Percentiles rank a stretch among this genome's conserved stretches.
These are phyloP conservation scores for Diaporthe citriasiana DNA, from an alignment of 2,329 filamentous ascomycete species.

Conservation along the genomic window DNA sequence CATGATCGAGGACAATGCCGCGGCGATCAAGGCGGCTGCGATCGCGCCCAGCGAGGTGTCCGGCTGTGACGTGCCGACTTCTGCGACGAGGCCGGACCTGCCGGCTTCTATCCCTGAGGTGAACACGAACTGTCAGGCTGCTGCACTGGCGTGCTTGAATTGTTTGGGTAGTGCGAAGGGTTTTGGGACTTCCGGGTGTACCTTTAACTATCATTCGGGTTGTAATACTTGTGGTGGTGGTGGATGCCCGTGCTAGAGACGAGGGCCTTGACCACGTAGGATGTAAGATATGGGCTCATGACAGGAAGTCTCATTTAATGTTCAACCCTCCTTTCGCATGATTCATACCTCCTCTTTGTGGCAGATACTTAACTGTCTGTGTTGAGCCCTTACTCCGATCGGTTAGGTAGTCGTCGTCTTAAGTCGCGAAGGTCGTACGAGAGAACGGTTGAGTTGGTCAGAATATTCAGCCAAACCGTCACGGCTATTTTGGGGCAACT, in stretches of 20 bases:
- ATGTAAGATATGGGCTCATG: not conserved
- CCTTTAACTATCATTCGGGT: not conserved
- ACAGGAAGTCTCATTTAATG: not conserved
- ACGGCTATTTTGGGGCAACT: no score
- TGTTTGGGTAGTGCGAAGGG: conserved; percentile 6
- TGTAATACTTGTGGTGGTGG: conserved; percentile 25
- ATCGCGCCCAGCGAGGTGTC: conserved; percentile 19
- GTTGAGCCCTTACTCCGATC: no score
- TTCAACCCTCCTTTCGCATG: not conserved
- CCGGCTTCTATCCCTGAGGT: not conserved
- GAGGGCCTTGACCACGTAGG: not conserved
- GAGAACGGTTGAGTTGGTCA: no score
- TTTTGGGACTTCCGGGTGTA: not conserved
- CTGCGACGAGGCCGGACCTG: not conserved
- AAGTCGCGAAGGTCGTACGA: no score
- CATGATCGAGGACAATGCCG: conserved; percentile 15
- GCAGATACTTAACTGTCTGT: not conserved
- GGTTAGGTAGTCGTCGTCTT: no score
- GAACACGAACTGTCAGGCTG: conserved; percentile 1
- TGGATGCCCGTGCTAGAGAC: conserved; percentile 12
- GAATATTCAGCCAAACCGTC: no score
- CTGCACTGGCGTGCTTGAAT: not conserved
- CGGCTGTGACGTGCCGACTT: not conserved
- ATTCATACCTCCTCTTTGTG: not conserved
- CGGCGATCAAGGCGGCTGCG: not conserved